Conservation (phyloP, 176 grass and related monocot species). For the Juncus effusus region DNA sequence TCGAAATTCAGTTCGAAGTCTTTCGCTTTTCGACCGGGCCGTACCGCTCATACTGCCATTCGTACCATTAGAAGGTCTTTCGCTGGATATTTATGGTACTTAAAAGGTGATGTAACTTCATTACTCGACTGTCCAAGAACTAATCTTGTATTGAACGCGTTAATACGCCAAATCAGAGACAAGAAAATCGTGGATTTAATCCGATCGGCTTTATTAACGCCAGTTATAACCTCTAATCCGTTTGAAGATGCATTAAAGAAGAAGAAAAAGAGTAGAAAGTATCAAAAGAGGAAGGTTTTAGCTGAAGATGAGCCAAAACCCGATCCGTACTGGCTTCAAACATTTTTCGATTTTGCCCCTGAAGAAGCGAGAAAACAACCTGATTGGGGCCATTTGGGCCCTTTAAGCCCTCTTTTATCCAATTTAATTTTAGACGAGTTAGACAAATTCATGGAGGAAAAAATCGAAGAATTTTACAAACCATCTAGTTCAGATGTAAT, state of each 20-base stretch:
- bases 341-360: constrained; percentile 91
- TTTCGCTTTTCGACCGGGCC: constrained; percentile 86
- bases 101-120: constrained; percentile 82
- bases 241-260: constrained; percentile 50
- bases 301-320: constrained; percentile 91
- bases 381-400: constrained; percentile 87
- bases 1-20: constrained; percentile 66
- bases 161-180: constrained; percentile 81
- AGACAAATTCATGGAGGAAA: constrained; percentile 86
- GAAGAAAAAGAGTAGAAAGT: constrained; percentile 83
- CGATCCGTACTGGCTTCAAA: constrained; percentile 84
- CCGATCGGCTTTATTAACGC: constrained; percentile 60
- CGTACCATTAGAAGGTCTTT: constrained; percentile 80
- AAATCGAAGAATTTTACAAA: constrained; percentile 78
- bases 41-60: constrained; percentile 61
- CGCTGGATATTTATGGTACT: constrained; percentile 90
- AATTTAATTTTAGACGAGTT: constrained; percentile 86
- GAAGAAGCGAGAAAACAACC: constrained; percentile 70
- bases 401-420: constrained; percentile 68
- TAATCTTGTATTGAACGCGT: constrained; percentile 60
- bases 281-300: constrained; percentile 91
- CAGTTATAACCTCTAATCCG: constrained; percentile 39
- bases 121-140: constrained; percentile 62
- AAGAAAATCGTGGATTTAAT: constrained; percentile 83
- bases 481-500: constrained; percentile 78